Evolutionary conservation across 2,329 filamentous ascomycete species (phyloP), one percentile per base, ranked within the genome.

Genomic region (Apiospora aurea): DNA sequence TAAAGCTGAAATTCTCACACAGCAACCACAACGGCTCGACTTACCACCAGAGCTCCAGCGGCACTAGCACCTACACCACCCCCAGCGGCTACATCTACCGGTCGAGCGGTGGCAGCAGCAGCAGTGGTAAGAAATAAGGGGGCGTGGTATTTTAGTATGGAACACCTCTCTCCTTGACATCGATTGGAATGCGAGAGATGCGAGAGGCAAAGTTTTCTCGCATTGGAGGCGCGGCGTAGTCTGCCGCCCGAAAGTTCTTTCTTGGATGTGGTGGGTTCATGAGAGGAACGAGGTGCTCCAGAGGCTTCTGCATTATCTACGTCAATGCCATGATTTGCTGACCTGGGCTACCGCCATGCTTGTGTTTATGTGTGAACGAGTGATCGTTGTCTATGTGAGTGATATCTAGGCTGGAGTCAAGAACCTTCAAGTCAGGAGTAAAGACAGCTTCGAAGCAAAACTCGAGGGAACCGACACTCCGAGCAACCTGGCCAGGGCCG

Each of bases 1-100:
- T 24, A n/a, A 14, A 26, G n/a, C 49, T 51, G 49, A 51, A n/a
- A 14, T 26, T 24, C 13, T 24, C 49, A 26, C n/a, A 26, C 82
- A 88, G 87, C 79, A 94, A 93, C 82, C 82, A 90, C 66, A 87
- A 92, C 74, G 90, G 90, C 18, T 92, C 88, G 78, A 91, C 88
- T 51, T 94, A 94, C 83, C 83, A 93, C 85, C 92, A 92, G 81
- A 81, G 85, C 75, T 90, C 90, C 64, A 79, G 79, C 14, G 91
- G 91, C 7, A 78, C 81, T 68, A 87, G 89, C 34, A 89, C 82
- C 24, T 94, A 93, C 81, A 93, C 88, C 24, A 76, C 89, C 13
- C 82, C 91, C 8, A 82, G 83, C 71, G 87, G 86, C 51, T 44
- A 76, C 69, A 80, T 78, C 1, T 77, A 77, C 68, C 76, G 75